phyloP scores from a whole-genome alignment of 1,139 yeast species.

The Saccharomyces hybrid region DNA sequence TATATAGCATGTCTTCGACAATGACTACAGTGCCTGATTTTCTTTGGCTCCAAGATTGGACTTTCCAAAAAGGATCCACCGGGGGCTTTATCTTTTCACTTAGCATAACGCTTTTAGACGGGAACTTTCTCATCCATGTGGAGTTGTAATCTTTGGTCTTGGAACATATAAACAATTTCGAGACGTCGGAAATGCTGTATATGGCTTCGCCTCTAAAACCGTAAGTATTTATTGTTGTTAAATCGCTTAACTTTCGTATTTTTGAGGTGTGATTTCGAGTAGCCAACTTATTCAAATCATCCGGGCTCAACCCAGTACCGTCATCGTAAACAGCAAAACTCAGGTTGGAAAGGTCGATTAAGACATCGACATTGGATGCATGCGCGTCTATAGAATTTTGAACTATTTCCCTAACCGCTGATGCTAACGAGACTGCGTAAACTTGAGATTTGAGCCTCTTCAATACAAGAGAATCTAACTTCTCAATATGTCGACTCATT shows the following conservation, averaged over 20 bases:
- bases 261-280: constrained; percentile 43
- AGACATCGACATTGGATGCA: constrained; percentile 37
- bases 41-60: neutral
- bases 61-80: constrained; percentile 4
- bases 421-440: constrained; percentile 21
- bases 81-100: constrained; percentile 4
- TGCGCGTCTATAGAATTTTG: constrained; percentile 50
- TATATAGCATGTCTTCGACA: constrained; percentile 43
- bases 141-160: constrained; percentile 26
- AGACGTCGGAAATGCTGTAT: constrained; percentile 33
- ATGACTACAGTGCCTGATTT: constrained; percentile 45
- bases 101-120: constrained; percentile 9
- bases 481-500: constrained; percentile 9
- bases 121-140: constrained; percentile 20
- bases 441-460: constrained; percentile 25
- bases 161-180: constrained; percentile 35
- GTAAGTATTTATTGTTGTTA: constrained; percentile 24
- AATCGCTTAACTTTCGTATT: constrained; percentile 26
- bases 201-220: constrained; percentile 45
- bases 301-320: constrained; percentile 47
- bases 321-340: constrained; percentile 43
- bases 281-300: constrained; percentile 41
- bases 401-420: constrained; percentile 39
- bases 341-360: constrained; percentile 35
- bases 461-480: constrained; percentile 15